Conservation (phyloP, 2,329 filamentous ascomycete species). For the Triangularia verruculosa region DNA sequence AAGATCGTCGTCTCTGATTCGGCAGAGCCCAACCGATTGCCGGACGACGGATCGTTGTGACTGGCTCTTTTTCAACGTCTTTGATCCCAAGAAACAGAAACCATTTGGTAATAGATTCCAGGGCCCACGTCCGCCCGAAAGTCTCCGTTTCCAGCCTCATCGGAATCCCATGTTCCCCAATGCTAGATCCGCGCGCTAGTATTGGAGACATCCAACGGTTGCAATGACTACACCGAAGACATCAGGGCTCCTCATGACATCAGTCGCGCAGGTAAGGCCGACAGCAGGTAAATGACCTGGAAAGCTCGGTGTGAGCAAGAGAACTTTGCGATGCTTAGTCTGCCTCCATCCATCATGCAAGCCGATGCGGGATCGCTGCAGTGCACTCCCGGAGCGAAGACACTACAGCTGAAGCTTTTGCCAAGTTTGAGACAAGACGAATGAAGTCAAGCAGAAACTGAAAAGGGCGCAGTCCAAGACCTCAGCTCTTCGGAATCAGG, state of each 20-base stretch:
- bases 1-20: constrained; percentile 16
- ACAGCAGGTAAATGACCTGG: neutral
- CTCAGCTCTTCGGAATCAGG: constrained; percentile 14
- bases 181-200: constrained; percentile 7
- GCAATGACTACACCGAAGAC: neutral
- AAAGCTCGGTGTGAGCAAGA: neutral
- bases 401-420: constrained; percentile 9
- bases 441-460: neutral
- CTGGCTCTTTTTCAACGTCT: neutral
- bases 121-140: neutral
- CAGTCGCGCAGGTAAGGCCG: neutral
- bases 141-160: neutral
- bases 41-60: constrained; percentile 12
- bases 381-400: neutral
- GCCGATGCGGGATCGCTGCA: neutral
- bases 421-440: constrained; percentile 18
- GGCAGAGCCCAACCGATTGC: constrained; percentile 9
- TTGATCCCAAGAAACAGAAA: constrained; percentile 18
- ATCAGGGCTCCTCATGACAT: neutral
- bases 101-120: constrained; percentile 22
- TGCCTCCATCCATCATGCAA: neutral
- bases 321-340: neutral
- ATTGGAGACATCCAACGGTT: neutral
- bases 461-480: constrained; percentile 7
- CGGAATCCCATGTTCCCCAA: neutral